phyloP scores from a whole-genome alignment of 1,284 basidiomycete species.

The Apiotrichum gracile region DNA sequence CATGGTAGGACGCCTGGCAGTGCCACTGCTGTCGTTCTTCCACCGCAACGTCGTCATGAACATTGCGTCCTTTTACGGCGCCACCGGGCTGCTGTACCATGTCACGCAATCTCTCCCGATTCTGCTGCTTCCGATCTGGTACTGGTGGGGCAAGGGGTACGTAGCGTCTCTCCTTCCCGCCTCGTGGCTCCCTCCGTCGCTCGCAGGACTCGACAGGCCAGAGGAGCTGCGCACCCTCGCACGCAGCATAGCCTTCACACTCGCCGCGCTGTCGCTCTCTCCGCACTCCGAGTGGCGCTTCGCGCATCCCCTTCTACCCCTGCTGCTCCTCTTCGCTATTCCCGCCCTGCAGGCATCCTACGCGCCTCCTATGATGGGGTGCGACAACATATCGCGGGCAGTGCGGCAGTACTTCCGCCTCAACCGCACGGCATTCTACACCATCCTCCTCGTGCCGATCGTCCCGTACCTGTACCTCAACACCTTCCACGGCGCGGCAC shows the following conservation, averaged over 20 bases:
- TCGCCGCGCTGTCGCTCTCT: constrained; percentile 67
- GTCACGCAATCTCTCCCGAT: constrained; percentile 79
- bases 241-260: constrained; percentile 58
- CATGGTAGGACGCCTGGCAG: constrained; percentile 35
- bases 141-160: constrained; percentile 62
- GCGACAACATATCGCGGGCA: constrained; percentile 17
- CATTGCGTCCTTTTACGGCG: constrained; percentile 94
- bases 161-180: constrained; percentile 21
- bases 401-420: constrained; percentile 38
- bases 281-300: constrained; percentile 97
- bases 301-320: constrained; percentile 81
- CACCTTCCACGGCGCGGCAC: constrained; percentile 67
- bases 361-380: constrained; percentile 35
- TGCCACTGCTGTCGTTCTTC: constrained; percentile 59
- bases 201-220: constrained; percentile 24
- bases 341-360: constrained; percentile 59
- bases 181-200: constrained; percentile 36
- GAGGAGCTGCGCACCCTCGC: constrained; percentile 50
- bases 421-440: constrained; percentile 41
- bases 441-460: constrained; percentile 54
- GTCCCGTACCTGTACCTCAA: constrained; percentile 63
- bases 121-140: constrained; percentile 64
- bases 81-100: constrained; percentile 81
- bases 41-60: constrained; percentile 72
- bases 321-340: constrained; percentile 74